A percentile compares a stretch with the other conserved stretches of the same genome.
These are phyloP conservation scores for Amborella trichopoda DNA, from an alignment of 164 flowering plant genomes.

Conservation along the genomic window DNA sequence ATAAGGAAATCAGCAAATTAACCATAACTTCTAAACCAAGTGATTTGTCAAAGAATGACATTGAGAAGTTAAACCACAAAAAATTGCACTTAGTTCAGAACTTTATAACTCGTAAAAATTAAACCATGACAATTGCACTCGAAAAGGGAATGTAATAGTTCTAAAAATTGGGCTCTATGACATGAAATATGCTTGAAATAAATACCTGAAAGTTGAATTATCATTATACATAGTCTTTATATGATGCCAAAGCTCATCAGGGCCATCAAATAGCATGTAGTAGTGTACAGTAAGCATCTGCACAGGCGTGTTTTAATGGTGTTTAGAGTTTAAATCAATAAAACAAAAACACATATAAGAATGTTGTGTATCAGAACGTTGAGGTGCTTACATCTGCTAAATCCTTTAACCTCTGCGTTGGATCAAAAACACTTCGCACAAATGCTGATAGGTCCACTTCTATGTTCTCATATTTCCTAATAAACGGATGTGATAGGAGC, in stretches of 20 bases:
- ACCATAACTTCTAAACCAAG: too few species aligned
- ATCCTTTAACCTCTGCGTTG: conserved; percentile 85
- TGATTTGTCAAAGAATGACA: too few species aligned
- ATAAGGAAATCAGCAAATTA: too few species aligned
- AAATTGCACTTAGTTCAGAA: too few species aligned
- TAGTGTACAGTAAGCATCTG: conserved; percentile 99
- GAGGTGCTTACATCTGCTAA: conserved; percentile 78
- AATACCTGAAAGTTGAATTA: conserved; percentile 68
- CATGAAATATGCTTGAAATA: background rate
- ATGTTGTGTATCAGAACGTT: background rate
- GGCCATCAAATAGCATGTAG: conserved; percentile 85
- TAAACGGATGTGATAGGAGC: conserved; percentile 93
- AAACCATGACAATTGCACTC: background rate
- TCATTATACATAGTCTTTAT: conserved; percentile 51
- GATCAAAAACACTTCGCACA: conserved; percentile 80
- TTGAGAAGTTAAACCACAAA: too few species aligned
- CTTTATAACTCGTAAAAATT: background rate
- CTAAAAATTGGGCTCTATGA: background rate
- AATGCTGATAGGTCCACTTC: conserved; percentile 67
- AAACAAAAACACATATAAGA: background rate
- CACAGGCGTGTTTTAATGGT: conserved; percentile 5
- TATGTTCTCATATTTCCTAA: conserved; percentile 52
- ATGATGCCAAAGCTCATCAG: conserved; percentile 87
- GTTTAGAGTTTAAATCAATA: background rate
- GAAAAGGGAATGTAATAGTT: background rate